Base-by-base conservation (phyloP, 2,329 filamentous ascomycete species). In the Aspergillus niger region DNA sequence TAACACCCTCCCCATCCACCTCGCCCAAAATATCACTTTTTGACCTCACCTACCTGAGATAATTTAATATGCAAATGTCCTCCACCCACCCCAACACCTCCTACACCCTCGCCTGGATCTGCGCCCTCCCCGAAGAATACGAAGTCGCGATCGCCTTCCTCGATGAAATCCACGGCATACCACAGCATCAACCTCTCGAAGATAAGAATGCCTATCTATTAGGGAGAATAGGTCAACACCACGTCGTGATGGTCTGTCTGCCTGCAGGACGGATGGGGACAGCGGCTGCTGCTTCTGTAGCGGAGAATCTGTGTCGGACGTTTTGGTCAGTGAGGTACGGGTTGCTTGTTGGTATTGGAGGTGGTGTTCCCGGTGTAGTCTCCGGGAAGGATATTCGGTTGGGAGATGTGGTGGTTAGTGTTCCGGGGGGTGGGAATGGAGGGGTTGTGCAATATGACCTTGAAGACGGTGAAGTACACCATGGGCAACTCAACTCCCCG, bases 31-130 rank as follows among this genome's bases (percentile, higher is more conserved):
- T 20, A 20, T 15, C 36, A 15, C 36, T 15, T 5, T 13, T 13
- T 3, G 3, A 11, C 36, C 15, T 15, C 36, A 38, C 15, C 1
- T 2, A 38, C 36, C 36, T 11, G 0, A 15, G 2, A 38, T 13
- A 5, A 38, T 3, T 15, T 1, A 15, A 38, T 38, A 38, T 15
- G 13, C 17, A 41, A 41, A 43, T 43, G 39, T 2, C 17, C 39
- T 43, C 17, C 41, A 20, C 41, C 10, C 41, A 44, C 41, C 41
- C 41, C 20, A 44, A 44, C 41, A 6, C 20, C 8, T 11, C 41
- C 17, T 54, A 54, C n/a, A 41, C n/a, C n/a, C 10, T 54, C n/a
- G 32, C 51, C 32, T 54, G 30, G 26, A 54, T 54, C 38, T 36
- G 26, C 38, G 51, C 51, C 5, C 36, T 54, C 5, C 30, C 32